Percentiles rank a stretch among this genome's conserved stretches.
Evolutionary conservation across 306 rosid genomes (phyloP).

Genomic region (Phaseolus lunatus): DNA sequence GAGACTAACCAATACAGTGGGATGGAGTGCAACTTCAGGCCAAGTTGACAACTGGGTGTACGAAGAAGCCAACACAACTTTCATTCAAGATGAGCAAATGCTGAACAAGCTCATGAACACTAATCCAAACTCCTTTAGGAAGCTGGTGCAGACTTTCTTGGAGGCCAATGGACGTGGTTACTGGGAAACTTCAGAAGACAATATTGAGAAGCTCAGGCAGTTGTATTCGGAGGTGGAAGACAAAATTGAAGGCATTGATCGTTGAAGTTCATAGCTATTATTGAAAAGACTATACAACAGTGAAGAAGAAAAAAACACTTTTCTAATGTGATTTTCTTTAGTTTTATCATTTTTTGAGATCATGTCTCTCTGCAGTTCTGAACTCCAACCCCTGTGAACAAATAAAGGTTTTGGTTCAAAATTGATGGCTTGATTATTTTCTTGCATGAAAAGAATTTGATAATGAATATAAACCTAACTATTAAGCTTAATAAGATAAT

Average conservation of each 20-base stretch:
- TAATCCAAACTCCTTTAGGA: constrained; percentile 95
- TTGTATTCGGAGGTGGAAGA: constrained; percentile 94
- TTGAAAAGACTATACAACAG: constrained; percentile 24
- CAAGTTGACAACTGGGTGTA: constrained; percentile 99
- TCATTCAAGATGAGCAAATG: constrained; percentile 93
- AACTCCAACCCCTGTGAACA: constrained; percentile 28
- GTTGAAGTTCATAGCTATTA: constrained; percentile 49
- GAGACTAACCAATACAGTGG: constrained; percentile 94
- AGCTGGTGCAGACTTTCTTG: constrained; percentile 89
- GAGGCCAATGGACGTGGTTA: constrained; percentile 99
- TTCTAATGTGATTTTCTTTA: constrained; percentile 46
- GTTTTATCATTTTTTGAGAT: constrained; percentile 47
- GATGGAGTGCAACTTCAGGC: constrained; percentile 99
- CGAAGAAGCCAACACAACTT: constrained; percentile 97
- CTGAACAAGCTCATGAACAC: constrained; percentile 84
- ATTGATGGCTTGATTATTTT: constrained; percentile 9
- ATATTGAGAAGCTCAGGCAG: constrained; percentile 82
- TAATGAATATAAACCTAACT: not conserved
- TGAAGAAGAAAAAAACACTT: constrained; percentile 42
- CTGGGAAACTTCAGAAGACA: constrained; percentile 91
- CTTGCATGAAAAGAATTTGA: not conserved
- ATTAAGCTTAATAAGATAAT: not conserved
- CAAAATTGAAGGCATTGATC: constrained; percentile 94
- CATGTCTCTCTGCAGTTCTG: constrained; percentile 49
- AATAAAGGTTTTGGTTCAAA: constrained; percentile 35